A percentile compares a stretch with the other conserved stretches of the same genome.
phyloP scores from a whole-genome alignment of 495 filamentous ascomycete genomes.

The Penicillium riverlandense region DNA sequence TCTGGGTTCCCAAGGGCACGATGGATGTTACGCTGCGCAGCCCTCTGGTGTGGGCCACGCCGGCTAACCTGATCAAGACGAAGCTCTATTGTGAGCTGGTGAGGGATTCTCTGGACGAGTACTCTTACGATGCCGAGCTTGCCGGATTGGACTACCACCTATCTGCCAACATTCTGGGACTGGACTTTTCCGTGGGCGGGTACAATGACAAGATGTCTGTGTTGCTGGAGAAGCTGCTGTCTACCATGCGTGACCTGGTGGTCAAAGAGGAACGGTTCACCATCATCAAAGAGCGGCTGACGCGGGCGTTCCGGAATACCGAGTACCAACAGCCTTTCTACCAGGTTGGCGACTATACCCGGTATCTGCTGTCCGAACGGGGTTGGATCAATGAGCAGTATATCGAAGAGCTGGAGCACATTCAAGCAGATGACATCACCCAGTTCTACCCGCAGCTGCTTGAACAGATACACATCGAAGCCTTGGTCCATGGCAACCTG shows the following conservation, averaged over 20 bases:
- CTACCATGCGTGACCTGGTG: constrained; percentile 77
- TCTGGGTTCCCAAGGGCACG: constrained; percentile 96
- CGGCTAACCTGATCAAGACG: constrained; percentile 68
- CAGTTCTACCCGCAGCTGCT: constrained; percentile 76
- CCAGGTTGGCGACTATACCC: constrained; percentile 79
- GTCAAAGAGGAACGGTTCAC: constrained; percentile 79
- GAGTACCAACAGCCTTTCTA: constrained; percentile 82
- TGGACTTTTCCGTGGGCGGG: constrained; percentile 74
- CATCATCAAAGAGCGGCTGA: constrained; percentile 82
- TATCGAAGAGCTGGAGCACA: constrained; percentile 63
- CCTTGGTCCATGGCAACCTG: constrained; percentile 85
- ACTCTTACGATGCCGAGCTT: constrained; percentile 94
- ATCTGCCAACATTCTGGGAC: constrained; percentile 56
- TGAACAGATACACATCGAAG: constrained; percentile 79
- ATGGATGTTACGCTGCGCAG: constrained; percentile 74
- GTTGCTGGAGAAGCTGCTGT: constrained; percentile 82
- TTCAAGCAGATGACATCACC: constrained; percentile 67
- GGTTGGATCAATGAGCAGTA: constrained; percentile 78
- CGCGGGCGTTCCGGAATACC: constrained; percentile 72
- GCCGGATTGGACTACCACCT: constrained; percentile 84
- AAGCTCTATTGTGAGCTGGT: constrained; percentile 83
- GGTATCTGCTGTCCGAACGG: constrained; percentile 70
- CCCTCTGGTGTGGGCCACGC: constrained; percentile 67
- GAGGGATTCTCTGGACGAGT: constrained; percentile 83
- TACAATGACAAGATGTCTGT: constrained; percentile 96